Conservation (phyloP, 768 basidiomycete species). For the Suillus tomentosus region DNA sequence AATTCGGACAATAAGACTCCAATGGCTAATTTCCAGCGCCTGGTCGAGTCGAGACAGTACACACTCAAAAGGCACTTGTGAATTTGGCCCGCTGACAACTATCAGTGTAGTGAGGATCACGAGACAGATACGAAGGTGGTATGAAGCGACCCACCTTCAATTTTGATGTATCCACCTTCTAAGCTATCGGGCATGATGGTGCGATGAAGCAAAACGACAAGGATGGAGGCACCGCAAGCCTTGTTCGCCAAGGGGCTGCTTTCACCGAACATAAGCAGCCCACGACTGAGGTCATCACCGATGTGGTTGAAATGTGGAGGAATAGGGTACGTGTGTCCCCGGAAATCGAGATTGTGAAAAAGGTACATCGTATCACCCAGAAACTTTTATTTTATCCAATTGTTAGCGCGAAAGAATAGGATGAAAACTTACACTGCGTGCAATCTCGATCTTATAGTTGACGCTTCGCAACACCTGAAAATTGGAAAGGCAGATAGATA, state of each 20-base stretch:
- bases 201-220: neutral
- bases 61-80: neutral
- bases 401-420: neutral
- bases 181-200: neutral
- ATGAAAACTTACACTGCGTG: slow-evolving; percentile 67
- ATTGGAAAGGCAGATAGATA: too few relatives aligned
- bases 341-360: slow-evolving; percentile 96
- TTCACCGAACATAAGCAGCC: slow-evolving; percentile 82
- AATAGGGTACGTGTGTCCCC: slow-evolving; percentile 95
- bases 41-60: neutral
- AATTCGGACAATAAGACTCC: neutral
- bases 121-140: too few relatives aligned
- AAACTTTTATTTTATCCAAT: slow-evolving; percentile 52
- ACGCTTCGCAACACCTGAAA: slow-evolving; percentile 43
- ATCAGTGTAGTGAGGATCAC: too few relatives aligned
- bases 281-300: slow-evolving; percentile 90
- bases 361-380: slow-evolving; percentile 86
- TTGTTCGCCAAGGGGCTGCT: slow-evolving; percentile 75
- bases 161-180: neutral
- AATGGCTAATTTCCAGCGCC: neutral
- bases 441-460: slow-evolving; percentile 97
- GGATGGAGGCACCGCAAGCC: slow-evolving; percentile 67
- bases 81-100: too few relatives aligned
- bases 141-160: neutral
- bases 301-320: slow-evolving; percentile 96